Base-by-base conservation (phyloP, 2,329 filamentous ascomycete species). In the Monilinia polystroma region DNA sequence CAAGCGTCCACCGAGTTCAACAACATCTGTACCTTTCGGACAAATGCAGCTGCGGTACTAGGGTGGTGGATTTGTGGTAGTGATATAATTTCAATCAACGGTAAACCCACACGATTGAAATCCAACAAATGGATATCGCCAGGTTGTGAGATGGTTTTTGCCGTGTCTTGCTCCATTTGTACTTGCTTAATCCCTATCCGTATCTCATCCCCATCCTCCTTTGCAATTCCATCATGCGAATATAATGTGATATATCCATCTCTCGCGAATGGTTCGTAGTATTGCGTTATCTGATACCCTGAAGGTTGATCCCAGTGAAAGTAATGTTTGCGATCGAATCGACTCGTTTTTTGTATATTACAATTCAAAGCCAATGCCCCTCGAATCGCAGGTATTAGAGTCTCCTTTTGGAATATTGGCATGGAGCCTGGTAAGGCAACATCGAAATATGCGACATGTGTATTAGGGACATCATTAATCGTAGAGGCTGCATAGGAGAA, bases 241-340 rank as follows among this genome's bases (percentile, higher is more conserved):
- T 84, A 85, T 7, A 99, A 81, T 0, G 82, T 84, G n/a, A 98
- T 81, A 51, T 81, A 79, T 1, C 95, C 95, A 73, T 92, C 83
- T 68, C 83, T 86, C 1, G 87, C 87, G 71, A 90, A 87, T 0
- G 87, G 87, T 67, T 87, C 81, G 77, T 98, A 97, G 80, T 94
- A 98, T 76, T 99, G 95, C 1, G 95, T 99, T 70, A 99, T 96
- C 78, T 99, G 95, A 78, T 99, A 99, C 0, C 95, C 95, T 0
- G 92, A 86, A 0, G 95, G 95, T 78, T 99, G 95, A 78, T 99
- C 95, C 86, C 95, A 96, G 81, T 97, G 97, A 79, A 99, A 98
- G 79, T 99, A 99, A 78, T 99, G 95, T 78, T 99, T 99, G 70
- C 95, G 85, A 78, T 99, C 95, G 79, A 97, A 99, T 64, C 86